Evolutionary conservation across 441 rosid species (phyloP).

Genomic region (Syzygium malaccense): DNA sequence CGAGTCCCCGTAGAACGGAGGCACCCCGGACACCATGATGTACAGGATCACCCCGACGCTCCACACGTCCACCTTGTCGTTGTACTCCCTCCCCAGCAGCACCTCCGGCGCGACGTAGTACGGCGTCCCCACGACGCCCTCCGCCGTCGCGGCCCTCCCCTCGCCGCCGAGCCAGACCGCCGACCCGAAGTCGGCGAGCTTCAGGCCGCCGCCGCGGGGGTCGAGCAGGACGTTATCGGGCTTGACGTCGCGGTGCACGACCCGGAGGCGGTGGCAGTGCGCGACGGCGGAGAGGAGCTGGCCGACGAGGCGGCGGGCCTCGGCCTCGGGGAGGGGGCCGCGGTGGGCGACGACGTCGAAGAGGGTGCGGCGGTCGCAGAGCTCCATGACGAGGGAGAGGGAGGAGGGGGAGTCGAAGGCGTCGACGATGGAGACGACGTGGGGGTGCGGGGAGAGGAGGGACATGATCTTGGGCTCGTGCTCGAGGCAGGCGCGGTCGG

Average conservation of each 20-base stretch:
- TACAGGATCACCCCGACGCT: constrained; percentile 56
- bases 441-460: constrained; percentile 55
- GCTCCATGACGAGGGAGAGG: constrained; percentile 56
- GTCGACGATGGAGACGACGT: constrained; percentile 60
- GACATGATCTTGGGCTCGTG: constrained; percentile 74
- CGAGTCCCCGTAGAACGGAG: constrained; percentile 61
- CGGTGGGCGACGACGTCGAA: constrained; percentile 36
- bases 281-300: constrained; percentile 40
- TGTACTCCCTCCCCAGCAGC: constrained; percentile 45
- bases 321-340: constrained; percentile 20
- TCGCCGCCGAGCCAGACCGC: constrained; percentile 44
- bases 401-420: constrained; percentile 48
- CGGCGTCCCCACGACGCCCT: constrained; percentile 59
- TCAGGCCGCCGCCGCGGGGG: constrained; percentile 10
- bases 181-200: constrained; percentile 61
- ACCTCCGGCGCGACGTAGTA: constrained; percentile 72
- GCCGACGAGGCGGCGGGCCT: constrained; percentile 22
- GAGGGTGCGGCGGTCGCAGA: constrained; percentile 51
- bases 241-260: constrained; percentile 59
- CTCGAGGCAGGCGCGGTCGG: constrained; percentile 66
- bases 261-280: constrained; percentile 45
- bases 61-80: constrained; percentile 65
- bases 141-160: constrained; percentile 14
- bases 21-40: constrained; percentile 48
- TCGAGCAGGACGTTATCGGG: constrained; percentile 53